Evolutionary conservation across 148 eudicot genomes (phyloP), one percentile per base, ranked within the genome.

Genomic region (Fagopyrum esculentum): DNA sequence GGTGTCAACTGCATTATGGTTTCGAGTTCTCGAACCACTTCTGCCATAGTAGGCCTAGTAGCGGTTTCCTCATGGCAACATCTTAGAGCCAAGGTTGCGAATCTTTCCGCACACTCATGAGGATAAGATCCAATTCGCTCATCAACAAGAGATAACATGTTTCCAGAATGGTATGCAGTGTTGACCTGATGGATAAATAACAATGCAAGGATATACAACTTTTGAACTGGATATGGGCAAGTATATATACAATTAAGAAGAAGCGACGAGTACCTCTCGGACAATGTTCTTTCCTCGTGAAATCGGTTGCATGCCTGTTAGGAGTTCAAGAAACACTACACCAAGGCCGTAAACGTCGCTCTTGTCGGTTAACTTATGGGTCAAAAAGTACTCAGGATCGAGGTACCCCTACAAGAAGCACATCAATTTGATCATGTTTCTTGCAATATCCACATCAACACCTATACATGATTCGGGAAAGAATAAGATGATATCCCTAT

Each of bases 271-370:
- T 85, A 92, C 97, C 97, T 91, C 97, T 3, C 97, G 86, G 82
- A 92, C 97, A 72, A 90, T 85, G 68, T 92, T 92, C 84, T 87
- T 88, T 46, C 97, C 97, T 54, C 82, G 85, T 46, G 87, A 81
- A 81, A 90, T 92, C 40, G 97, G 94, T 48, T 84, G 89, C 84
- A 82, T 79, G 47, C 92, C 91, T 12, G 95, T 92, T 69, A 92
- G 81, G 80, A 92, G 84, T 83, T 92, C 97, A 75, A 92, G 82
- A 81, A 90, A 88, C 59, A 92, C 97, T 48, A 92, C 87, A 19
- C 97, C 94, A 35, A 92, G 86, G 86, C 97, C 88, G 77, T 92
- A 92, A 44, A 92, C 93, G 54, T 92, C 97, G 40, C 97, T 92
- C 81, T 90, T 92, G 78, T 90, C 97, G 0, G 97, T 90, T 73